These are phyloP conservation scores for Sanguinoderma infundibulare DNA, from an alignment of 1,284 basidiomycete species.

Conservation along the genomic window DNA sequence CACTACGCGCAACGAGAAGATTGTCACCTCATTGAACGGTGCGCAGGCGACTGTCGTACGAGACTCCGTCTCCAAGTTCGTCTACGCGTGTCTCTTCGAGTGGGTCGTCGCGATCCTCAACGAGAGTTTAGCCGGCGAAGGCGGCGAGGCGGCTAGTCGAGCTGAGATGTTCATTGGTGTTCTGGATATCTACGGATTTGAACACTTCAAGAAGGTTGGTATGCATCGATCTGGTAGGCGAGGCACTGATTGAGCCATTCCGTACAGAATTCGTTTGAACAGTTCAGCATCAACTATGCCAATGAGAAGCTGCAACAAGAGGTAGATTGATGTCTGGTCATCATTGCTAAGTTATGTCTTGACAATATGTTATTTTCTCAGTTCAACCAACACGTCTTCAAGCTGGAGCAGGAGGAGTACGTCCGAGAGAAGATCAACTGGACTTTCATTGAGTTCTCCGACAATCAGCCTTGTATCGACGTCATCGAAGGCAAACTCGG, in stretches of 20 bases:
- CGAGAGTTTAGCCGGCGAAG: slow-evolving; percentile 91
- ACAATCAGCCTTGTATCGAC: slow-evolving; percentile 99
- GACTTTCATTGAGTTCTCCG: slow-evolving; percentile 99
- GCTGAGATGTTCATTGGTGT: slow-evolving; percentile 99
- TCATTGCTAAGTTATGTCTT: not conserved
- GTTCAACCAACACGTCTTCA: slow-evolving; percentile 99
- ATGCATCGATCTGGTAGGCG: slow-evolving; percentile 1
- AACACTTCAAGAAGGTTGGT: slow-evolving; percentile 91
- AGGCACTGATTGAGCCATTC: slow-evolving; percentile 10
- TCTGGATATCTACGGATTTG: slow-evolving; percentile 95
- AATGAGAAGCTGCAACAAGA: slow-evolving; percentile 98
- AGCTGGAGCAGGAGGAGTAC: slow-evolving; percentile 99
- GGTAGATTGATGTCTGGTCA: slow-evolving; percentile 46
- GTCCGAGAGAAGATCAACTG: slow-evolving; percentile 98
- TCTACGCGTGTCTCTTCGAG: slow-evolving; percentile 98
- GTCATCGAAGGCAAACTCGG: slow-evolving; percentile 98
- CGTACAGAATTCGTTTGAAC: slow-evolving; percentile 92
- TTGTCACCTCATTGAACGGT: slow-evolving; percentile 85
- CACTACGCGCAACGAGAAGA: slow-evolving; percentile 93
- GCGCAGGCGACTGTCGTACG: slow-evolving; percentile 94
- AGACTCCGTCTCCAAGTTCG: slow-evolving; percentile 97
- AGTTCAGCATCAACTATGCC: slow-evolving; percentile 99
- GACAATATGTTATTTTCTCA: slow-evolving; percentile 35
- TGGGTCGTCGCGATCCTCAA: slow-evolving; percentile 99
- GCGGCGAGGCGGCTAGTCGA: slow-evolving; percentile 81